A percentile compares a stretch with the other conserved stretches of the same genome.
These are phyloP conservation scores for Ustilago crameri DNA, from an alignment of 1,284 basidiomycete species.

Conservation along the genomic window DNA sequence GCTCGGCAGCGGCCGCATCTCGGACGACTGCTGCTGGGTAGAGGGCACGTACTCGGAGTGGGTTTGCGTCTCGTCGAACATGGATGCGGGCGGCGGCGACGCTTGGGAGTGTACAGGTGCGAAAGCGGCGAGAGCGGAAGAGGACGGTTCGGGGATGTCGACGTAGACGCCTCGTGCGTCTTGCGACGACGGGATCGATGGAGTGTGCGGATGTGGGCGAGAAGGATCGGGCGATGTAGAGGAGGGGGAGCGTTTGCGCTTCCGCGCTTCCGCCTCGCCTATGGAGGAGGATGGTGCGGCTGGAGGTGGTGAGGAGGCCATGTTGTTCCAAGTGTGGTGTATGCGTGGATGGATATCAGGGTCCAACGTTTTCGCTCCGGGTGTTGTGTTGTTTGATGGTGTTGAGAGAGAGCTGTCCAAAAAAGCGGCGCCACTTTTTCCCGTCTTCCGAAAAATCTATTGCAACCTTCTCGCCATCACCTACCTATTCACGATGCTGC, in stretches of 20 bases:
- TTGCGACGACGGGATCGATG: constrained; percentile 2
- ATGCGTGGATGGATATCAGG: no score
- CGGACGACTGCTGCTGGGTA: not conserved
- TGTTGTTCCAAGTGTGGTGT: no score
- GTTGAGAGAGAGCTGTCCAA: no score
- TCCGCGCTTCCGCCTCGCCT: constrained; percentile 3
- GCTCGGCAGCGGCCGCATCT: constrained; percentile 19
- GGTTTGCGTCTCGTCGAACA: constrained; percentile 8
- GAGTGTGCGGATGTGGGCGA: not conserved
- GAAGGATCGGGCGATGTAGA: not conserved
- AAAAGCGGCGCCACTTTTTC: no score
- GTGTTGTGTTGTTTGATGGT: no score
- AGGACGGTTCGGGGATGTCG: constrained; percentile 29
- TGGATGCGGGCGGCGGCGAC: constrained; percentile 11
- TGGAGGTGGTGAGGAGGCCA: not conserved
- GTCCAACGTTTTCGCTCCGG: no score
- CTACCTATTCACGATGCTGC: constrained; percentile 8
- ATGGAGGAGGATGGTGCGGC: not conserved
- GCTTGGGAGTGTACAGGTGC: constrained; percentile 14
- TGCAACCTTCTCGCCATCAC: no score
- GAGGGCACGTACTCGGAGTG: constrained; percentile 27
- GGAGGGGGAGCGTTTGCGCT: constrained; percentile 19
- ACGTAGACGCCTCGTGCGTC: constrained; percentile 8
- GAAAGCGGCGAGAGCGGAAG: constrained; percentile 31
- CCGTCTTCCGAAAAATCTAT: no score